These are phyloP conservation scores for Blastobotrys ciferrii DNA, from an alignment of 1,139 yeast species.

Conservation along the genomic window DNA sequence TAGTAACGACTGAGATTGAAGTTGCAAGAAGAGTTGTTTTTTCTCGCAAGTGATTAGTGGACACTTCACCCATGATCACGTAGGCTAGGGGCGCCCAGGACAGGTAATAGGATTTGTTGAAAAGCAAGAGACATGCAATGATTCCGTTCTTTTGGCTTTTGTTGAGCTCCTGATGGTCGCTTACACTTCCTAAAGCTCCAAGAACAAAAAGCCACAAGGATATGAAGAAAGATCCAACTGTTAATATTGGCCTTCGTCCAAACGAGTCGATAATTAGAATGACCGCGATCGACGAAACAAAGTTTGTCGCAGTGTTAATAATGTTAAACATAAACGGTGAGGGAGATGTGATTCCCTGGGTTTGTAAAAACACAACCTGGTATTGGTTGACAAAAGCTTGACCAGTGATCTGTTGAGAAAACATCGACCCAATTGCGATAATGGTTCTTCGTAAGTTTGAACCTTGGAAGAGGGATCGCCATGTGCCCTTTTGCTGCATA, in stretches of 20 bases:
- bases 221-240: background rate
- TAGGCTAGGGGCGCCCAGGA: conserved; percentile 19
- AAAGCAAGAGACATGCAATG: conserved; percentile 10
- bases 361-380: conserved; percentile 17
- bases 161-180: conserved; percentile 2
- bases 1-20: conserved; percentile 13
- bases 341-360: conserved; percentile 14
- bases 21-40: conserved; percentile 15
- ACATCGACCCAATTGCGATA: conserved; percentile 16
- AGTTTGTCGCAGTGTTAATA: background rate
- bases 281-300: background rate
- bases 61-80: conserved; percentile 17
- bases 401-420: conserved; percentile 17
- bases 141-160: conserved; percentile 7
- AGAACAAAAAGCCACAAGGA: background rate
- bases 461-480: conserved; percentile 12
- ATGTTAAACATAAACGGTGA: conserved; percentile 11
- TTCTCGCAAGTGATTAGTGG: conserved; percentile 16
- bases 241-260: background rate
- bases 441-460: conserved; percentile 13
- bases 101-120: conserved; percentile 8
- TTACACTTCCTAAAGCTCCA: background rate
- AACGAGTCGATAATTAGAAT: background rate
- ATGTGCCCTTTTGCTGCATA: background rate
- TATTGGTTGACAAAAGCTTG: conserved; percentile 16